phyloP scores from a whole-genome alignment of 2,329 filamentous ascomycete species.

The Diaporthe sp. region DNA sequence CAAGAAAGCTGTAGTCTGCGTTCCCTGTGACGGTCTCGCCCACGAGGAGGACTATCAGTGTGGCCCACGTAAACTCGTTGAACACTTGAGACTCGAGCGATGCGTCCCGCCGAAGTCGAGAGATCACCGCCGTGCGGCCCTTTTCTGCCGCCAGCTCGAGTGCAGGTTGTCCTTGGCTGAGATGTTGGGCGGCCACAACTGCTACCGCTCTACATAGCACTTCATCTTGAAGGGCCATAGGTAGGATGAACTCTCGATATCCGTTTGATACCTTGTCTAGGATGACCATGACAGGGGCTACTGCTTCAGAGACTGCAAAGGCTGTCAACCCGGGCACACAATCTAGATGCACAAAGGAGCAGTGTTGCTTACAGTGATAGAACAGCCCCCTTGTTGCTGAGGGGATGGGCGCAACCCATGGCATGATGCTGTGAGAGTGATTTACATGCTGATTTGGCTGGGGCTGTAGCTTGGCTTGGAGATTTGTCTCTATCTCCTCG shows the following conservation, averaged over 20 bases:
- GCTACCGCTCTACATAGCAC: neutral
- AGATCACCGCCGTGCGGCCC: slow-evolving; percentile 5
- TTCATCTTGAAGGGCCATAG: slow-evolving; percentile 10
- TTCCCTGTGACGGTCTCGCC: slow-evolving; percentile 10
- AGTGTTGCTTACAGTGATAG: neutral
- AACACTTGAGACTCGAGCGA: neutral
- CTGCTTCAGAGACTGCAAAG: neutral
- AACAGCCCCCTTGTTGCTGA: neutral
- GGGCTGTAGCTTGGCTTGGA: neutral
- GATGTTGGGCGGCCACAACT: slow-evolving; percentile 11
- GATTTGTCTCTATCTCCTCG: neutral
- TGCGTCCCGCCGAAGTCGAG: neutral
- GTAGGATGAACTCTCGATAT: slow-evolving; percentile 7
- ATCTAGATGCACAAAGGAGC: rapidly evolving
- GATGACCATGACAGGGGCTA: slow-evolving; percentile 7
- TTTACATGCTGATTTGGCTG: neutral
- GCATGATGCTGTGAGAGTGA: neutral
- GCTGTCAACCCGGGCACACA: neutral
- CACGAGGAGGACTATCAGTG: neutral
- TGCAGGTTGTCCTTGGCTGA: neutral
- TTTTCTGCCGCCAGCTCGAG: neutral
- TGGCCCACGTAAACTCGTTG: slow-evolving; percentile 11
- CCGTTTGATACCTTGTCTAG: slow-evolving; percentile 9
- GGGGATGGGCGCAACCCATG: neutral
- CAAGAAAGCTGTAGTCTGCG: slow-evolving; percentile 4